Conservation (phyloP, 208 protist genomes). For the Acanthamoeba healyi region DNA sequence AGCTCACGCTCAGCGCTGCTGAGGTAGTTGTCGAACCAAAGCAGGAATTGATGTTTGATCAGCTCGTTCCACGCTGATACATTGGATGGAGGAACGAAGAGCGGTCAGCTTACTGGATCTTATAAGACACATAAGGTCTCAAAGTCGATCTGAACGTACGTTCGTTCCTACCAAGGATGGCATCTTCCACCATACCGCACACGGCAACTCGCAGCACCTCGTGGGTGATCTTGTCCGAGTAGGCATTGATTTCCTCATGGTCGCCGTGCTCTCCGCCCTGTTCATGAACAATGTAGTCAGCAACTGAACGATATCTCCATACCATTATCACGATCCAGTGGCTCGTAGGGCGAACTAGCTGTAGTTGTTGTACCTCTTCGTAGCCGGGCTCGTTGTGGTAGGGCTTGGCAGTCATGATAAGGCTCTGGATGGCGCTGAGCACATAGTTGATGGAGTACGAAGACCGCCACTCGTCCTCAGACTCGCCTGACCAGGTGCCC, state of each 20-base stretch:
- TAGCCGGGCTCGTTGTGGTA: constrained; percentile 81
- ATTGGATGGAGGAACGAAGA: background rate
- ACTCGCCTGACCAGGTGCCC: constrained; percentile 80
- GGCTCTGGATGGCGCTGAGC: constrained; percentile 74
- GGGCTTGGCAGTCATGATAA: constrained; percentile 78
- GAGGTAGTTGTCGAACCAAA: constrained; percentile 75
- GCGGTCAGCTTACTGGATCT: too few species aligned
- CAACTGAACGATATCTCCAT: too few species aligned
- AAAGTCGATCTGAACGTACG: background rate
- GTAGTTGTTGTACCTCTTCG: constrained; percentile 36
- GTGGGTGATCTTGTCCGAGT: constrained; percentile 78
- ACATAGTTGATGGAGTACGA: constrained; percentile 79
- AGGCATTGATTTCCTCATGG: constrained; percentile 56
- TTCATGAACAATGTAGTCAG: background rate
- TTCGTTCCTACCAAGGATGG: constrained; percentile 63
- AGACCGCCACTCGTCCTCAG: constrained; percentile 78
- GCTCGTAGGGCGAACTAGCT: too few species aligned
- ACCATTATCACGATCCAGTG: too few species aligned
- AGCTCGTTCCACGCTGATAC: constrained; percentile 63
- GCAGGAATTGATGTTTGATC: constrained; percentile 75
- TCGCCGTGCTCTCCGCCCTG: constrained; percentile 17
- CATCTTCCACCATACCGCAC: constrained; percentile 75
- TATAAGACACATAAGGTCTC: background rate
- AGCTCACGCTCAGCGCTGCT: constrained; percentile 49
- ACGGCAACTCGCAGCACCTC: constrained; percentile 74